phyloP scores from a whole-genome alignment of 257 asterid species.

The Agastache rugosa region DNA sequence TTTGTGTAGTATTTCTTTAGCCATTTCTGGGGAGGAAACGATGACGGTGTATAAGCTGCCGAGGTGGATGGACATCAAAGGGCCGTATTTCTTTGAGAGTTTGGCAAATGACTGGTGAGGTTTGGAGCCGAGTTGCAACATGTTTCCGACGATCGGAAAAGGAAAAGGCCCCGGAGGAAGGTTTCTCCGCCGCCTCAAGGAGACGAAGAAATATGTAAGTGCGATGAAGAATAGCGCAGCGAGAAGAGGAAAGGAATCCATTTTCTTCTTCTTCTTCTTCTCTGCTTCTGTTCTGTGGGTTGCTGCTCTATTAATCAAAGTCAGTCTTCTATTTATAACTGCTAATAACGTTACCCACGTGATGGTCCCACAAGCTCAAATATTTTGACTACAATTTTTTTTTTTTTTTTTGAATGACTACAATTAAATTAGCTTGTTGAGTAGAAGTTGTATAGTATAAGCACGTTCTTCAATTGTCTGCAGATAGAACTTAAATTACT shows the following conservation, averaged over 20 bases:
- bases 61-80: conserved; percentile 40
- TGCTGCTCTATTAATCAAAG: background rate
- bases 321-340: background rate
- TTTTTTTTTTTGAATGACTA: too few species aligned
- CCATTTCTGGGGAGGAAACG: conserved; percentile 42
- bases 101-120: conserved; percentile 37
- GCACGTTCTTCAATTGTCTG: too few species aligned
- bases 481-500: too few species aligned
- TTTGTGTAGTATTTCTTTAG: conserved; percentile 41
- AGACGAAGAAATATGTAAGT: background rate
- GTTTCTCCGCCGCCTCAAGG: background rate
- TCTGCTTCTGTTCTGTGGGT: background rate
- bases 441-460: too few species aligned
- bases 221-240: background rate
- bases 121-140: conserved; percentile 7
- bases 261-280: background rate
- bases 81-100: conserved; percentile 43
- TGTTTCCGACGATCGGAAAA: conserved; percentile 36
- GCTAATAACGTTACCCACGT: background rate
- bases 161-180: conserved; percentile 43
- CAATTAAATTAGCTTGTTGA: too few species aligned
- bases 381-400: too few species aligned
- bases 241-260: background rate
- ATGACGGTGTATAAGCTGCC: conserved; percentile 39
- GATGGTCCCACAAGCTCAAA: background rate